These are phyloP conservation scores for Protomyces gravidus DNA, from an alignment of 1,139 yeast genomes.

Conservation along the genomic window DNA sequence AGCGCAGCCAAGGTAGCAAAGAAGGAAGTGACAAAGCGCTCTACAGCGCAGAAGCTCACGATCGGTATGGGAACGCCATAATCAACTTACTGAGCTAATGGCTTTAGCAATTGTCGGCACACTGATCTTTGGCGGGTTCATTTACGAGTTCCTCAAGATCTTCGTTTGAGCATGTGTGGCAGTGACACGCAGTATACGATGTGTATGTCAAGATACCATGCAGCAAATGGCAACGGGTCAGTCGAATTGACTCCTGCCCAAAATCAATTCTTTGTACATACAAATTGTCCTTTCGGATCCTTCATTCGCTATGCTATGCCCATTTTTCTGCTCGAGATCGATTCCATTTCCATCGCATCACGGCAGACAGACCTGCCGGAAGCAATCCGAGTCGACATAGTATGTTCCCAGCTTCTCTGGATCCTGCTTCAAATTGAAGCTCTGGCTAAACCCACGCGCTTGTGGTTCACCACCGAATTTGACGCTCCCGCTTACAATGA, in stretches of 20 bases:
- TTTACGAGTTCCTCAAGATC: conserved; percentile 20
- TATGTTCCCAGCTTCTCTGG: conserved; percentile 29
- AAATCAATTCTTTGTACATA: no score
- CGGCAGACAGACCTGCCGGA: conserved; percentile 27
- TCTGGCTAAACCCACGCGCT: conserved; percentile 27
- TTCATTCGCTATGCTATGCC: background rate
- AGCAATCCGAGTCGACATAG: conserved; percentile 30
- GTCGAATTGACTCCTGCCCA: no score
- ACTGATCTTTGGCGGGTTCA: conserved; percentile 20
- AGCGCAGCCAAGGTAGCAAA: conserved; percentile 1
- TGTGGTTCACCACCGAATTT: conserved; percentile 27
- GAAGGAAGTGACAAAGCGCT: conserved; percentile 12
- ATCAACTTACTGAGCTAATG: background rate
- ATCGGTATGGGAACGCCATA: background rate
- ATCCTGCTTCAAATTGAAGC: conserved; percentile 29
- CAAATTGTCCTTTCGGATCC: no score
- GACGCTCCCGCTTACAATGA: conserved; percentile 30
- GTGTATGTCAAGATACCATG: no score
- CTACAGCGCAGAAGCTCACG: conserved; percentile 11
- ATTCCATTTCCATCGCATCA: background rate
- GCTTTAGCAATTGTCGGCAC: conserved; percentile 9
- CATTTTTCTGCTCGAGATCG: background rate
- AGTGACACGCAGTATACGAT: no score
- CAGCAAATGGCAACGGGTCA: no score
- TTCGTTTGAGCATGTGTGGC: background rate